A percentile compares a stretch with the other conserved stretches of the same genome.
phyloP scores from a whole-genome alignment of 2,329 filamentous ascomycete species.

The Aureobasidium sp. region DNA sequence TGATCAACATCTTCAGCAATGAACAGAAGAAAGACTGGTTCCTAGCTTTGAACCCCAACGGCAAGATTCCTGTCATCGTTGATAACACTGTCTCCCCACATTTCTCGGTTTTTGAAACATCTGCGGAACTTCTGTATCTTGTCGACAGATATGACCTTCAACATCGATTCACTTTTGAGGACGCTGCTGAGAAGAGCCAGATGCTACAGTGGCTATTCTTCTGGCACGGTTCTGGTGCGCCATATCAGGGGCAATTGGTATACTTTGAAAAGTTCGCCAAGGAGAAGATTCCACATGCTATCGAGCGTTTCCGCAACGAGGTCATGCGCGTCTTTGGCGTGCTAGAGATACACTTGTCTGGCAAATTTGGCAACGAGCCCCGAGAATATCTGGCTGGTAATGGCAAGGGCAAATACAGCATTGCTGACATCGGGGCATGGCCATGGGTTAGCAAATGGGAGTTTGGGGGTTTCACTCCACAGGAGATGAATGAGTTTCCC shows the following conservation, averaged over 20 bases:
- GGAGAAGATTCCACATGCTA: slow-evolving; percentile 54
- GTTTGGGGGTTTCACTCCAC: slow-evolving; percentile 46
- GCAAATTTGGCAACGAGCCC: slow-evolving; percentile 53
- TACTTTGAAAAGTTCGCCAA: slow-evolving; percentile 50
- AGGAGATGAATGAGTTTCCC: slow-evolving; percentile 59
- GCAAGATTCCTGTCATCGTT: slow-evolving; percentile 56
- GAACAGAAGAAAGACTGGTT: slow-evolving; percentile 65
- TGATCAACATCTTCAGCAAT: slow-evolving; percentile 59
- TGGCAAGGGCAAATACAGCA: slow-evolving; percentile 60
- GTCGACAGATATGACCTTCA: slow-evolving; percentile 55
- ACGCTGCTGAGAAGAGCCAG: slow-evolving; percentile 56
- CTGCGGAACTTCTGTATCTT: slow-evolving; percentile 60
- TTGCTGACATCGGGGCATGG: slow-evolving; percentile 61
- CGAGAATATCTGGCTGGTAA: slow-evolving; percentile 59
- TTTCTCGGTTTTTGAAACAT: slow-evolving; percentile 60
- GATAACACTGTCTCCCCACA: slow-evolving; percentile 52
- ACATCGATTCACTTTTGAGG: slow-evolving; percentile 57
- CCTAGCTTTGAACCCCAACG: slow-evolving; percentile 53
- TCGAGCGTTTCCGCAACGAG: slow-evolving; percentile 59
- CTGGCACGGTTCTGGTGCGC: slow-evolving; percentile 53
- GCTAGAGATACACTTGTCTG: slow-evolving; percentile 60
- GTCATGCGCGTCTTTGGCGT: slow-evolving; percentile 59
- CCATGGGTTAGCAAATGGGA: slow-evolving; percentile 56
- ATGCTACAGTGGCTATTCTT: slow-evolving; percentile 62
- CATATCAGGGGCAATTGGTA: slow-evolving; percentile 49